Base-by-base conservation (phyloP, 768 basidiomycete genomes). In the Tricholoma bakamatsutake region DNA sequence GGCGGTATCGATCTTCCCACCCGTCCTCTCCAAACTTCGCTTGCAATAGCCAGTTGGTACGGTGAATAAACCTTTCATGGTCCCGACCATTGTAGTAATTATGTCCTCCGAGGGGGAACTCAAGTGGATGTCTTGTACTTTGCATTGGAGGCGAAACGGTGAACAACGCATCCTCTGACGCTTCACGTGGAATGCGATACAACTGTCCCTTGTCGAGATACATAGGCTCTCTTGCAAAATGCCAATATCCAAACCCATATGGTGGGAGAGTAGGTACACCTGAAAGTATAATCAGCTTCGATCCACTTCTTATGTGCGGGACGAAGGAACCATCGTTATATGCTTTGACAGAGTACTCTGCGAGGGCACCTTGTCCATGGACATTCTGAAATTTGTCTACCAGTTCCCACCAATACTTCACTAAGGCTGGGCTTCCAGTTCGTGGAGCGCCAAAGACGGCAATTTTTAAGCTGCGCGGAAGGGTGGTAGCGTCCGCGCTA, bases 231-330 rank as follows among this genome's bases (percentile, higher is more conserved):
- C 66, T 62, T 24, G 78, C 69, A 59, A 80, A 79, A 61, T 84
- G 82, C 15, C 75, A 73, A 63, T 78, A 84, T 27, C 83, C 82
- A 37, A 84, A 61, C 18, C 63, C 59, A 15, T 61, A 61, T 31
- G 80, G 81, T n/a, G 83, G 83, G n/a, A 85, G 66, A 2, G 80
- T 67, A 35, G 80, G 80, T 10, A 82, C 80, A 54, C 82, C 83
- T 84, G 48, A 17, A 28, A 33, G 52, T 17, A 57, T 11, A 50
- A 50, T 57, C 27, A 42, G 24, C 31, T 31, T 55, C 59, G 15
- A 46, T 5, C 28, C 37, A 17, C 9, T 30, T 17, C 45, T 33
- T 43, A 17, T 13, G 49, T 24, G 10, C 13, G 34, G 31, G 30
- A 34, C 11, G 17, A 18, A 34, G 7, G 21, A 24, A 55, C 82